Evolutionary conservation across 768 basidiomycete species (phyloP), one percentile per base, ranked within the genome.

Genomic region (Mycena kentingensis): DNA sequence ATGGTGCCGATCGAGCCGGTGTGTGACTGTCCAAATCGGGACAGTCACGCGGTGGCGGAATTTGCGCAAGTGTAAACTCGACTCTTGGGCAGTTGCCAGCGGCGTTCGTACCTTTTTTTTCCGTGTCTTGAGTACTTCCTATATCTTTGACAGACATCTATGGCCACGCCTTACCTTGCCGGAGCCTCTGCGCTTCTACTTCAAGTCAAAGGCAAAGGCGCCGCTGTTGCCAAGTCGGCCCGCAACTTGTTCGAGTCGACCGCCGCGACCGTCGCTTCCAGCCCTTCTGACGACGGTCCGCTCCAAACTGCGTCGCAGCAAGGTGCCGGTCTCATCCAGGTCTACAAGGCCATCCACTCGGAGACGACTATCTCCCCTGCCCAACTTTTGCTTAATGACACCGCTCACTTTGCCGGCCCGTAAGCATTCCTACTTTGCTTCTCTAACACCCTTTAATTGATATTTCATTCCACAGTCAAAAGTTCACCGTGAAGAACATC

Each of bases 321-420:
- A 57, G 82, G 82, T n/a, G n/a, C n/a, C n/a, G 82, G 82, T 13
- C 60, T 84, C 42, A 70, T 87, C 48, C 72, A 87, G 52, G 80
- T 81, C 12, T 82, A 76, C 64, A 73, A 79, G 49, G 84, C 85
- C 0, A 70, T 87, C 39, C 73, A 78, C 46, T 68, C 77, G 5
- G 76, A 72, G 0, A 78, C 82, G 3, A 62, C 79, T 32, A 66
- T 87, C 25, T 74, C 77, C 4, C 83, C 83, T 5, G 74, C 76
- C 13, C 77, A 85, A 60, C 69, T 87, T 18, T 58, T 80, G 31
- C 66, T 85, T 32, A 88, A 88, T 55, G 85, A 87, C 63, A 87
- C 85, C 3, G 75, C 79, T 8, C 71, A 83, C 61, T 80, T 81
- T 64, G 66, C 71, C 44, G 64, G 67, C 28, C 41, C 63, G 78